phyloP scores from a whole-genome alignment of 805 yeast genomes.

The Komagataella pseudopastoris region DNA sequence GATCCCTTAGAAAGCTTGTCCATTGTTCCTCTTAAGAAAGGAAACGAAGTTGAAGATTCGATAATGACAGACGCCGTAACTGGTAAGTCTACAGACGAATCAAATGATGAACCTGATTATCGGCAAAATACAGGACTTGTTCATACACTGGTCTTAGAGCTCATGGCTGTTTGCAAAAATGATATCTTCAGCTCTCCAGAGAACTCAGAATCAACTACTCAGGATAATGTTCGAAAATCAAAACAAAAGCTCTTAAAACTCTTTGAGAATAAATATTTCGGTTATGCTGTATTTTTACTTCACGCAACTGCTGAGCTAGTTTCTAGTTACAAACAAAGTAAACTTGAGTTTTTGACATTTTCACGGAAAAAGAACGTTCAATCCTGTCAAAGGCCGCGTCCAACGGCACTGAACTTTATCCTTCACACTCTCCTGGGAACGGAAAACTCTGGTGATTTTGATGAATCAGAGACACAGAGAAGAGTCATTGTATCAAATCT shows the following conservation, averaged over 20 bases:
- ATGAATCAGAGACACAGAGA: slow-evolving; percentile 32
- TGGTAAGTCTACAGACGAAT: neutral
- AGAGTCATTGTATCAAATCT: slow-evolving; percentile 43
- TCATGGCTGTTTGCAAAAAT: slow-evolving; percentile 28
- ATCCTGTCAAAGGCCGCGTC: slow-evolving; percentile 47
- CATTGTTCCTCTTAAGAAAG: neutral
- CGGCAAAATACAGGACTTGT: slow-evolving; percentile 37
- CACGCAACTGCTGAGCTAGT: slow-evolving; percentile 58
- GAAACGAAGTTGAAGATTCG: neutral
- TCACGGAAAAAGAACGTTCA: slow-evolving; percentile 35
- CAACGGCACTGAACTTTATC: slow-evolving; percentile 66
- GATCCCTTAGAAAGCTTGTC: neutral
- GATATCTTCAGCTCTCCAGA: slow-evolving; percentile 13
- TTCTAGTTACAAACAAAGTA: slow-evolving; percentile 67
- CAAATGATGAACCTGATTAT: neutral
- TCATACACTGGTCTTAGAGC: slow-evolving; percentile 46
- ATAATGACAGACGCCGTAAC: neutral
- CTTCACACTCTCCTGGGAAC: slow-evolving; percentile 52
- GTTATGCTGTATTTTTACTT: slow-evolving; percentile 55
- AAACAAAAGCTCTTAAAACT: slow-evolving; percentile 10
- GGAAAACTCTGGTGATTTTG: slow-evolving; percentile 15
- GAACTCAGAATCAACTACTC: slow-evolving; percentile 7
- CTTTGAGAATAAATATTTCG: slow-evolving; percentile 40
- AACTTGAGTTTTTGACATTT: slow-evolving; percentile 69
- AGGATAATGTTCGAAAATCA: slow-evolving; percentile 6